Percentiles rank a stretch among this genome's conserved stretches.
Evolutionary conservation across 1,139 yeast genomes (phyloP).

Genomic region (Pichia sp.): DNA sequence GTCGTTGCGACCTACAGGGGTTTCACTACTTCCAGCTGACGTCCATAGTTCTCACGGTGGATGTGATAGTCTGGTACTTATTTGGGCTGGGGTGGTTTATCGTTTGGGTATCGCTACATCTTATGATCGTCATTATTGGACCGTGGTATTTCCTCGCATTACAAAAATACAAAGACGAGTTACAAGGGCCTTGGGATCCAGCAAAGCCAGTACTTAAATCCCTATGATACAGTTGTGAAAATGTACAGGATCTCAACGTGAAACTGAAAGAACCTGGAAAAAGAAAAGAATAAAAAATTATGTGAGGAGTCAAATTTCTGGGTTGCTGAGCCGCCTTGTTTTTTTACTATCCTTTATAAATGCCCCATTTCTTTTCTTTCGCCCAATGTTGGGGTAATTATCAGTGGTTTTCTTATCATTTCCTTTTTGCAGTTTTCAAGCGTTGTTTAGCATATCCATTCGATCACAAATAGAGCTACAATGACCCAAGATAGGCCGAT

Average conservation of each 20-base stretch:
- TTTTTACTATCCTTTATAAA: neutral
- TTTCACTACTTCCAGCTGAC: constrained; percentile 37
- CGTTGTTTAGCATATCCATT: neutral
- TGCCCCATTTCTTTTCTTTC: neutral
- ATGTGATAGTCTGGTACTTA: constrained; percentile 33
- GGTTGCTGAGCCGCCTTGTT: neutral
- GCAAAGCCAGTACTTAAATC: constrained; percentile 58
- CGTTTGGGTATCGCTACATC: constrained; percentile 48
- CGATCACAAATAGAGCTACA: neutral
- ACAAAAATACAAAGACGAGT: constrained; percentile 79
- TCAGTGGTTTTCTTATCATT: too few relatives aligned
- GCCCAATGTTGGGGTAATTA: too few relatives aligned
- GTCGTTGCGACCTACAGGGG: constrained; percentile 34
- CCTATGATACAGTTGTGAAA: constrained; percentile 5
- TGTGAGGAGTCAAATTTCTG: neutral
- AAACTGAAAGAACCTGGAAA: too few relatives aligned
- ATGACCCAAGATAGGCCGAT: neutral
- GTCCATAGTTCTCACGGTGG: constrained; percentile 29
- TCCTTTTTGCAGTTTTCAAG: too few relatives aligned
- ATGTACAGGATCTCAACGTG: too few relatives aligned
- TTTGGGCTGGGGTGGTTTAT: constrained; percentile 40
- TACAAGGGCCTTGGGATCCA: constrained; percentile 93
- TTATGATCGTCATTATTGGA: constrained; percentile 49
- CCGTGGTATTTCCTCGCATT: constrained; percentile 69
- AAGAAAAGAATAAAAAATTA: too few relatives aligned